Evolutionary conservation across 768 basidiomycete species (phyloP), one percentile per base, ranked within the genome.

Genomic region (Xerocomellus amylosporus): DNA sequence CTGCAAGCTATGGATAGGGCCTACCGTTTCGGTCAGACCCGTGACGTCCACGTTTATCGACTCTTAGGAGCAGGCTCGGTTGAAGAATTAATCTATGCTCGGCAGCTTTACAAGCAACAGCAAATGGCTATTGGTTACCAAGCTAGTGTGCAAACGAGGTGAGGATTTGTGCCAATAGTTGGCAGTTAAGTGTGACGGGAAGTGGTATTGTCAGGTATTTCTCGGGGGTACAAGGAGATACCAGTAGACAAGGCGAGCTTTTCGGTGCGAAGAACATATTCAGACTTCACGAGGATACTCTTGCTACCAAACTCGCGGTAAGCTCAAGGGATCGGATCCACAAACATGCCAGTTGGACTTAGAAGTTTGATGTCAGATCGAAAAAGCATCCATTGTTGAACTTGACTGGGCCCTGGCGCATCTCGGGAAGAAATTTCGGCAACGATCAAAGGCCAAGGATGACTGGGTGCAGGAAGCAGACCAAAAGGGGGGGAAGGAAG

Each of bases 41-140:
- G 92, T 19, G 87, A 94, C 62, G 93, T 96, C 20, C 77, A 81
- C 1, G 92, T 95, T 2, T 92, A 85, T 63, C 82, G 93, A 34
- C 77, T 96, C 8, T 76, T 96, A 15, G 91, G 88, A 1, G 90
- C 91, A 4, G 93, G 93, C 3, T 90, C 90, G 8, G 78, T 94
- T 13, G 92, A 94, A 63, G 92, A 95, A 66, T 71, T 92, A 40
- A 91, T 93, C 19, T 93, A 93, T 62, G 88, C 88, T 0, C 83
- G 92, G 13, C 93, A 95, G 65, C 81, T 96, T 20, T 94, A 94
- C 72, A 95, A 95, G 67, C 91, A 93, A 59, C 93, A 95, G 65
- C 89, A 92, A 64, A 93, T 93, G 89, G 83, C 84, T n/a, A 91
- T 93, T 43, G 92, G 84, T 0, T 94, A 94, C 66, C 81, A 88